phyloP scores from a whole-genome alignment of 2,329 filamentous ascomycete genomes.

The Alternaria sp. region DNA sequence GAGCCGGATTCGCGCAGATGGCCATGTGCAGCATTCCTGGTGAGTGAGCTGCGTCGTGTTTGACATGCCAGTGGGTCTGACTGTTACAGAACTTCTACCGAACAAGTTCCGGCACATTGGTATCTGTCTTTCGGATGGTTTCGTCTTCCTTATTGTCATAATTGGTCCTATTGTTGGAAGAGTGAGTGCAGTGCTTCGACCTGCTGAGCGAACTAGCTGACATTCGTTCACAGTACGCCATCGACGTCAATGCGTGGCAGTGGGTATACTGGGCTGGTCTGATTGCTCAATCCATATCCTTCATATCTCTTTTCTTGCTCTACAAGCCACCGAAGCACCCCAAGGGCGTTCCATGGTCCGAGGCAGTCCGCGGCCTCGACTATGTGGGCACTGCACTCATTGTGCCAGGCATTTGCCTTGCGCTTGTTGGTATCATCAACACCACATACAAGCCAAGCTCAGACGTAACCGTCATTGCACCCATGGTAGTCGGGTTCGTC shows the following conservation, averaged over 20 bases:
- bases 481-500: conserved; percentile 42
- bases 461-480: conserved; percentile 38
- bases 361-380: conserved; percentile 38
- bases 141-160: conserved; percentile 50
- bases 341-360: conserved; percentile 32
- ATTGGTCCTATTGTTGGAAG: background rate
- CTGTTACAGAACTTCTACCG: conserved; percentile 7
- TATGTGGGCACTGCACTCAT: conserved; percentile 40
- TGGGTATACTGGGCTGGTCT: conserved; percentile 34
- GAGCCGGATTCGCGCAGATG: conserved; percentile 53
- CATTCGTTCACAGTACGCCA: conserved; percentile 21
- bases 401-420: conserved; percentile 32
- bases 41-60: background rate
- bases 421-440: conserved; percentile 44
- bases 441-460: conserved; percentile 32
- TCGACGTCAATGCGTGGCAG: conserved; percentile 28
- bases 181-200: background rate
- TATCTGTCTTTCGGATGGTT: conserved; percentile 43
- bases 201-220: background rate
- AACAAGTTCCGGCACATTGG: conserved; percentile 15
- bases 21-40: conserved; percentile 55
- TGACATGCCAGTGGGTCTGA: conserved; percentile 19
- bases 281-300: conserved; percentile 30
- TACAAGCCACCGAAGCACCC: conserved; percentile 37
- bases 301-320: conserved; percentile 22